Evolutionary conservation across 169 alveolate species (phyloP).

Genomic region (Ichthyophthirius multifiliis): DNA sequence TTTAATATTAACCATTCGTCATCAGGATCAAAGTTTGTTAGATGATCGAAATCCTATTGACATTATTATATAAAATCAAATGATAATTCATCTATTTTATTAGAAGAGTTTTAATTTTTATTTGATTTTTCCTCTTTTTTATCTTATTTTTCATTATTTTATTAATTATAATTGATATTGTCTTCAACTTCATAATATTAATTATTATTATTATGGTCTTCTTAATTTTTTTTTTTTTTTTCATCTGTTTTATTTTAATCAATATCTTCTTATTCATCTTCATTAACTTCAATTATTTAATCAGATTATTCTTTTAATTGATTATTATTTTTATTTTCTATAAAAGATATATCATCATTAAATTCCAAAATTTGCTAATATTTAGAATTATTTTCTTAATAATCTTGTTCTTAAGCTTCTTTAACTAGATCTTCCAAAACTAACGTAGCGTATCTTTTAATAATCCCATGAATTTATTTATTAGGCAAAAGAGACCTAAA

Average conservation of each 20-base stretch:
- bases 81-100: neutral
- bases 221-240: constrained; percentile 41
- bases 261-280: neutral
- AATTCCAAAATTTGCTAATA: neutral
- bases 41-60: constrained; percentile 44
- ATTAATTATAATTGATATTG: neutral
- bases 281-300: constrained; percentile 9
- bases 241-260: constrained; percentile 2
- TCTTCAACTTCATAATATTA: neutral
- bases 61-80: neutral
- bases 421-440: constrained; percentile 49
- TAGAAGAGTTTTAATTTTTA: neutral
- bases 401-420: constrained; percentile 2
- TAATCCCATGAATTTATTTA: constrained; percentile 39
- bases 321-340: constrained; percentile 14
- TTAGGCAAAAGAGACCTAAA: constrained; percentile 27
- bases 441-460: constrained; percentile 53
- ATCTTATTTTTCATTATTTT: constrained; percentile 4
- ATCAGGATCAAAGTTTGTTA: constrained; percentile 65
- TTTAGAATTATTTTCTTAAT: no score
- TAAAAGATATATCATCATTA: no score
- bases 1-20: constrained; percentile 66
- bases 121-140: constrained; percentile 21
- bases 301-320: neutral
- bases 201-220: neutral